Base-by-base conservation (phyloP, 306 rosid genomes). In the Cyclanthera cordifolia region DNA sequence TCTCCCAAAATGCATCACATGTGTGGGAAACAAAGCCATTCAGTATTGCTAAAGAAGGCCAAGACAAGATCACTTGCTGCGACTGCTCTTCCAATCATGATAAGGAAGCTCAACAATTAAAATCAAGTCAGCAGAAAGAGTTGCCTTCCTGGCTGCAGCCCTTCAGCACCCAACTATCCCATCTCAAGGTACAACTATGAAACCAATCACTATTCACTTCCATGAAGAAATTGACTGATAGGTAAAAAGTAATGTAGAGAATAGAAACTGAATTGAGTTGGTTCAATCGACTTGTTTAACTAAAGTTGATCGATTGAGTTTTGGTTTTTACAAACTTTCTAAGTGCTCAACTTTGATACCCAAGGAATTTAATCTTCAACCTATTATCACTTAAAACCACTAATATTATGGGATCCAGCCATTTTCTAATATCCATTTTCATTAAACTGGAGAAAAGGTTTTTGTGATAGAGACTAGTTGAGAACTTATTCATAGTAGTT, bases 121-220 rank as follows among this genome's bases (percentile, higher is more conserved):
- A 85, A 74, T 82, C 91, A 57, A 76, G 76, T 73, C 88, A 86
- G 63, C 87, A 84, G 46, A 94, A 85, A 49, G 81, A 77, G 50
- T 71, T 94, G 76, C 97, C 97, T 72, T 74, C 90, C 58, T 94
- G 99, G 99, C 92, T 94, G 74, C 99, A 82, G 76, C 82, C 92
- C 69, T 89, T 84, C 59, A 82, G 74, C 72, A 69, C 86, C 2
- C 79, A 85, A 50, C 34, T 50, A 77, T 37, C 72, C 50, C 79
- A 71, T 73, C 96, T 79, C 14, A 87, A 85, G 98, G 98, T 92
- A 74, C 54, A 47, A 47, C 46, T 47, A 47, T 4, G 47, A 3
- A 37, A 45, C n/a, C n/a, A n/a, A n/a, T n/a, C n/a, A 46, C 28
- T 4, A 27, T 24, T 47, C 39, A 46, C 71, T 7, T 45, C 24